Percentiles rank a stretch among this genome's conserved stretches.
Conservation (phyloP, 2,329 filamentous ascomycete genomes). For the Aspergillus fumigatiaffinis region DNA sequence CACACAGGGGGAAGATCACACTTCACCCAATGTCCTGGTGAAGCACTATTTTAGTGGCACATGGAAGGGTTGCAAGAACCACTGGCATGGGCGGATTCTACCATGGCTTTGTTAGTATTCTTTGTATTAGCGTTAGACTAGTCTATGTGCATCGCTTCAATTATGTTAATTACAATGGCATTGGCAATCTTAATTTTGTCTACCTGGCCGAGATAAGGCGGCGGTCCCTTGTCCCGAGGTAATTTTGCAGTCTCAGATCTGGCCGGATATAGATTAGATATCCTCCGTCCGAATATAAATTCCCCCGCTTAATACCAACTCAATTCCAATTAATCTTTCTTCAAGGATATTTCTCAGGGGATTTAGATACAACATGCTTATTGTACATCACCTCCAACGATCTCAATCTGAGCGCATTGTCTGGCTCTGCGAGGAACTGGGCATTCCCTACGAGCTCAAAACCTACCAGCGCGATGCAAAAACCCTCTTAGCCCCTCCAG, state of each 20-base stretch:
- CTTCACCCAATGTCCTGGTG: not conserved
- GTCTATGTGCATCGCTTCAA: not conserved
- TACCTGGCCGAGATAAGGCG: no score
- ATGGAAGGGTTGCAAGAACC: slow-evolving; percentile 1
- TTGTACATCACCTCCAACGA: slow-evolving; percentile 49
- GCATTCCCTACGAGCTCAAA: slow-evolving; percentile 50
- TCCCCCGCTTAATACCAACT: no score
- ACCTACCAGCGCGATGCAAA: slow-evolving; percentile 46
- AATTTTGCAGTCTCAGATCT: no score
- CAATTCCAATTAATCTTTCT: no score
- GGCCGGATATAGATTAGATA: no score
- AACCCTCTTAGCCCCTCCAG: slow-evolving; percentile 31
- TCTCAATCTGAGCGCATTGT: slow-evolving; percentile 62
- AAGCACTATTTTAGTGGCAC: slow-evolving; percentile 6
- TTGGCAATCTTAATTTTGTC: no score
- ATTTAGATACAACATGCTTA: no score
- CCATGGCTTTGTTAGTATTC: not conserved
- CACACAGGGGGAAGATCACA: slow-evolving; percentile 4
- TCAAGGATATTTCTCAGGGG: no score
- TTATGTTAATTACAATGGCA: not conserved
- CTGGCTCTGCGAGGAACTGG: slow-evolving; percentile 64
- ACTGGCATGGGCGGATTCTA: not conserved
- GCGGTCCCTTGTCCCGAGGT: no score
- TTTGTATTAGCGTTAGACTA: not conserved
- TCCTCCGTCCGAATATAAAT: no score